Conservation (phyloP, 148 eudicot genomes). For the Salicornia ramosissima region DNA sequence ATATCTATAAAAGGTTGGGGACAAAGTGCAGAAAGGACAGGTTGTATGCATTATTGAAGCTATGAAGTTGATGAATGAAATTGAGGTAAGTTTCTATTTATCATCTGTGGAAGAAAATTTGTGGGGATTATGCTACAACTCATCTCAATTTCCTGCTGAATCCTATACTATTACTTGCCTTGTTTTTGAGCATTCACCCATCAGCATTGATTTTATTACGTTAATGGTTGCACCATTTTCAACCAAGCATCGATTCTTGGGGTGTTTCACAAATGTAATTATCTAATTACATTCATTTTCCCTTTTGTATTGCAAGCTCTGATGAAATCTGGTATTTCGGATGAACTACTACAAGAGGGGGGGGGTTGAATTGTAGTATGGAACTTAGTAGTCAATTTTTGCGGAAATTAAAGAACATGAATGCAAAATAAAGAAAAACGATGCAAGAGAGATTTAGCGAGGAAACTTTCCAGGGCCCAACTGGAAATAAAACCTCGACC, state of each 20-base stretch:
- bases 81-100: constrained; percentile 49
- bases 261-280: background rate
- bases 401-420: too few species aligned
- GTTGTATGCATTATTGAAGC: constrained; percentile 74
- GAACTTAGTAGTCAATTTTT: too few species aligned
- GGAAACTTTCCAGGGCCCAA: too few species aligned
- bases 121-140: background rate
- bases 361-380: too few species aligned
- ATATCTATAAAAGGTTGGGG: constrained; percentile 46
- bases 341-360: too few species aligned
- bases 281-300: background rate
- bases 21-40: constrained; percentile 73
- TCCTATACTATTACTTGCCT: background rate
- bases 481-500: too few species aligned
- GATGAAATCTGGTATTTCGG: too few species aligned
- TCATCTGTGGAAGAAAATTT: background rate
- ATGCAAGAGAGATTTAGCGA: too few species aligned
- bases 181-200: constrained; percentile 4
- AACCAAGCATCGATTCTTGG: constrained; percentile 7
- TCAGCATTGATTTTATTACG: background rate
- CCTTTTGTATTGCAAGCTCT: background rate
- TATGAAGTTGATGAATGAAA: constrained; percentile 82
- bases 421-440: too few species aligned
- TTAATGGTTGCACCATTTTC: background rate
- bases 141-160: background rate